Evolutionary conservation across 179 eudicot species (phyloP).

Genomic region (Amaranthus tricolor): DNA sequence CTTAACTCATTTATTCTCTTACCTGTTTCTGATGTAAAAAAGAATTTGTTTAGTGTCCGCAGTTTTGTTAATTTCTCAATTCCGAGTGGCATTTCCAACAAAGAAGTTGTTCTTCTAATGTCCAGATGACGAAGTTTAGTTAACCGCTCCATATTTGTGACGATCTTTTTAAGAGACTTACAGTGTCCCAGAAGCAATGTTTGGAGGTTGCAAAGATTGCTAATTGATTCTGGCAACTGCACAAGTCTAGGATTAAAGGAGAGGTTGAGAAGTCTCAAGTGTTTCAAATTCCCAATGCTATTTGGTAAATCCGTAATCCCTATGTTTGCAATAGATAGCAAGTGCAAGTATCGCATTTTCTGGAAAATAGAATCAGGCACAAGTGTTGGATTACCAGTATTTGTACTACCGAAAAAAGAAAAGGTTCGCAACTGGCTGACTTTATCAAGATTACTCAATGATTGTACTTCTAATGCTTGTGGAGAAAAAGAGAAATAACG

Average conservation of each 20-base stretch:
- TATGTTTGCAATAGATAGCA: neutral
- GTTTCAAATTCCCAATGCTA: neutral
- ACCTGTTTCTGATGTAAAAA: neutral
- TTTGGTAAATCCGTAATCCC: neutral
- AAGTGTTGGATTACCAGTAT: too few relatives aligned
- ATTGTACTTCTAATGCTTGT: neutral
- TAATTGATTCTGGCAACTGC: neutral
- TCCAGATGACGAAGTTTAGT: neutral
- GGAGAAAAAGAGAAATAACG: neutral
- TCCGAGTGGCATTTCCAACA: neutral
- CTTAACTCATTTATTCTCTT: neutral
- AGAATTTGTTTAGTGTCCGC: neutral
- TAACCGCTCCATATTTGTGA: neutral
- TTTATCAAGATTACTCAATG: neutral
- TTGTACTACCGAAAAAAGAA: neutral
- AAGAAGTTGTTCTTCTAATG: neutral
- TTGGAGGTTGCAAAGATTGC: neutral
- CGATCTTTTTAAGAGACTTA: neutral
- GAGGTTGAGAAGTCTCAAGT: neutral
- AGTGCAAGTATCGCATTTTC: neutral
- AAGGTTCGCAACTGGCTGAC: neutral
- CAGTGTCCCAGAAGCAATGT: neutral
- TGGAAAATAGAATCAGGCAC: neutral
- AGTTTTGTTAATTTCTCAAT: neutral
- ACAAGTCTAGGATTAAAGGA: neutral